Conservation (phyloP, 2,329 filamentous ascomycete genomes). For the Fusarium euwallaceae region DNA sequence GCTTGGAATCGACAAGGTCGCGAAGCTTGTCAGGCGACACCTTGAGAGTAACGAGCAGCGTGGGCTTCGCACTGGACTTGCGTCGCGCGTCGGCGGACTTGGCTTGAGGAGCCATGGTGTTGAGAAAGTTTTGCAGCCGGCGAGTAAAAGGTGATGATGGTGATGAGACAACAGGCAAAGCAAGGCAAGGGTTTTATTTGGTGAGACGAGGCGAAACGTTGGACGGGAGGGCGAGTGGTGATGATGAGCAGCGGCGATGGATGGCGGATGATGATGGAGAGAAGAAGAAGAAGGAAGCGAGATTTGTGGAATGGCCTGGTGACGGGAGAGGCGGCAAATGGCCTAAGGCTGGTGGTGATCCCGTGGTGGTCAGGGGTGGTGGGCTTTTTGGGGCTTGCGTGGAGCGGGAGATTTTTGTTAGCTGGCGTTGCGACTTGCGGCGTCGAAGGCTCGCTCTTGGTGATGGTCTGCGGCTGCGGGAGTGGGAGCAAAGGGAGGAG, state of each 20-base stretch:
- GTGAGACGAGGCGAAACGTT: constrained; percentile 12
- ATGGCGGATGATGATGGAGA: constrained; percentile 12
- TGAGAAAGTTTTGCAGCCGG: constrained; percentile 22
- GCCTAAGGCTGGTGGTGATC: constrained; percentile 47
- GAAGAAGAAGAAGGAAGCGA: constrained; percentile 31
- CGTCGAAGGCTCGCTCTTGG: constrained; percentile 43
- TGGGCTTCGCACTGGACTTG: constrained; percentile 54
- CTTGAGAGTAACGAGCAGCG: constrained; percentile 65
- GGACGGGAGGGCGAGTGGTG: constrained; percentile 7
- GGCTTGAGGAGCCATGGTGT: constrained; percentile 52
- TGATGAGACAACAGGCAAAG: constrained; percentile 16
- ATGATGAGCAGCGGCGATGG: constrained; percentile 23
- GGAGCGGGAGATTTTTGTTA: constrained; percentile 45
- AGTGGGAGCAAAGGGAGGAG: constrained; percentile 40
- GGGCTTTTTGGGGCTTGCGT: constrained; percentile 48
- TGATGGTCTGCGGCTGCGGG: constrained; percentile 37
- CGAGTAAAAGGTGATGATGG: constrained; percentile 24
- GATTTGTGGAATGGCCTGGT: constrained; percentile 43
- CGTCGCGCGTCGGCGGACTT: constrained; percentile 54
- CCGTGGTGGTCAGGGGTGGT: constrained; percentile 48
- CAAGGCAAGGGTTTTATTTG: constrained; percentile 12
- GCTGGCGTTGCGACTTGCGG: constrained; percentile 40
- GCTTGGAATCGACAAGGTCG: constrained; percentile 61
- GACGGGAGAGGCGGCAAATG: constrained; percentile 47
- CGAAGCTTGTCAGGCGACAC: constrained; percentile 65